These are phyloP conservation scores for Globisporangium cystogenes DNA, from an alignment of 352 stramenopile species.

Conservation along the genomic window DNA sequence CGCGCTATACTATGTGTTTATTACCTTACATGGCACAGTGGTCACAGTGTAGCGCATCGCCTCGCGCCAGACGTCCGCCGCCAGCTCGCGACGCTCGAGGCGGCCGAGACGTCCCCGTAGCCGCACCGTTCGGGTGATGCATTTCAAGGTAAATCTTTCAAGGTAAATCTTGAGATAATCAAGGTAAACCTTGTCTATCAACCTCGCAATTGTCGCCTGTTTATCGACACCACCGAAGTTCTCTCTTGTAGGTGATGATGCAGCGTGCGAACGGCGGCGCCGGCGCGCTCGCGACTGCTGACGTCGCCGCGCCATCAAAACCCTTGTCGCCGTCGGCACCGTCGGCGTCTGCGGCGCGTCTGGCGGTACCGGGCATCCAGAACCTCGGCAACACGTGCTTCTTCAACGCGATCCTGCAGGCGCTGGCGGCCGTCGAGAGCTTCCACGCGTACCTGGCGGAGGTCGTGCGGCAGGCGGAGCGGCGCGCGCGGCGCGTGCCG, in stretches of 20 bases:
- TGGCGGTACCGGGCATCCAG: slow-evolving; percentile 61
- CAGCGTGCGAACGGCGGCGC: not conserved
- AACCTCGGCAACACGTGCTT: slow-evolving; percentile 91
- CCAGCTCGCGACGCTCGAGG: slow-evolving; percentile 30
- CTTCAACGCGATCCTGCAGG: slow-evolving; percentile 88
- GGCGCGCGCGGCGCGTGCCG: slow-evolving; percentile 33
- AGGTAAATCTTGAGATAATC: too few relatives aligned
- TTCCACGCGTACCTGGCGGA: slow-evolving; percentile 68
- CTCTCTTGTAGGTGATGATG: not conserved
- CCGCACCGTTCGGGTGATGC: too few relatives aligned
- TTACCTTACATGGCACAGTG: slow-evolving; percentile 15
- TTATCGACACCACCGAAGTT: too few relatives aligned
- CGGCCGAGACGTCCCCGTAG: too few relatives aligned
- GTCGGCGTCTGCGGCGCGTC: not conserved
- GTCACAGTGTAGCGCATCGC: slow-evolving; percentile 24
- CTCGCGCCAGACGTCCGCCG: slow-evolving; percentile 26
- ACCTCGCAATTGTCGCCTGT: too few relatives aligned
- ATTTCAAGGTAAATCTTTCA: too few relatives aligned
- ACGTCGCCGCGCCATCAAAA: not conserved
- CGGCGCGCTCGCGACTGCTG: not conserved
- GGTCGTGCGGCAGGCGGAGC: slow-evolving; percentile 33
- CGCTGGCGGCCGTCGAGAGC: slow-evolving; percentile 60
- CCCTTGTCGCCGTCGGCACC: not conserved
- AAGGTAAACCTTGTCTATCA: too few relatives aligned
- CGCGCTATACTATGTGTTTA: too few relatives aligned